phyloP scores from a whole-genome alignment of 1,139 yeast species.

The Sugiyamaella castrensis region DNA sequence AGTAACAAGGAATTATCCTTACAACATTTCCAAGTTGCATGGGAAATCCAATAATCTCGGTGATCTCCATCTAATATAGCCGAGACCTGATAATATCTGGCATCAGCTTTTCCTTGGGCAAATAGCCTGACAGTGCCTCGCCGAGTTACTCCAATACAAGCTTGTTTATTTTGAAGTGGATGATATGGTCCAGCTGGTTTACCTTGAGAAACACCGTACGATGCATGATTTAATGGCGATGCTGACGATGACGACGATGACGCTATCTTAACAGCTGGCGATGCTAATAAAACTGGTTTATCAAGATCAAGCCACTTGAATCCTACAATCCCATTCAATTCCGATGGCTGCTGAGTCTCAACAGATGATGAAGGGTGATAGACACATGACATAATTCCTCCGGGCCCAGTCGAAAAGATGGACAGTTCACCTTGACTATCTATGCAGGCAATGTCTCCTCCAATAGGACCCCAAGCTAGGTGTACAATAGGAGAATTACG shows the following conservation, averaged over 20 bases:
- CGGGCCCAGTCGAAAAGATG: constrained; percentile 30
- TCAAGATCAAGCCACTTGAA: constrained; percentile 71
- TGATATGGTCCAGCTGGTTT: constrained; percentile 64
- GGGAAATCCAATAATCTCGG: constrained; percentile 31
- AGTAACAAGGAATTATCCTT: constrained; percentile 50
- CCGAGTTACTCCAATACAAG: constrained; percentile 62
- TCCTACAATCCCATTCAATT: constrained; percentile 43
- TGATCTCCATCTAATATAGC: constrained; percentile 21
- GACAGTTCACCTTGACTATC: constrained; percentile 42
- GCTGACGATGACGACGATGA: constrained; percentile 4
- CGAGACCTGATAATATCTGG: constrained; percentile 32
- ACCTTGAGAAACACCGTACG: constrained; percentile 52
- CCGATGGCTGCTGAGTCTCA: constrained; percentile 24
- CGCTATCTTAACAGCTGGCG: constrained; percentile 27
- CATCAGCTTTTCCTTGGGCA: constrained; percentile 31
- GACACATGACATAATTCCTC: constrained; percentile 29
- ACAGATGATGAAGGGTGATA: constrained; percentile 23
- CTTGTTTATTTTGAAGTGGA: constrained; percentile 67
- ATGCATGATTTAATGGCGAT: constrained; percentile 10
- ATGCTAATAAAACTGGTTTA: constrained; percentile 47
- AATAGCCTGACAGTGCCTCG: constrained; percentile 54
- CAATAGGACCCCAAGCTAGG: constrained; percentile 43
- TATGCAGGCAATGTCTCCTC: constrained; percentile 44
- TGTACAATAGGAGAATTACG: constrained; percentile 33
- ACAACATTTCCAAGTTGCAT: constrained; percentile 60